A percentile compares a stretch with the other conserved stretches of the same genome.
These are phyloP conservation scores for Quercus cerris DNA, from an alignment of 306 rosid species.

Conservation along the genomic window DNA sequence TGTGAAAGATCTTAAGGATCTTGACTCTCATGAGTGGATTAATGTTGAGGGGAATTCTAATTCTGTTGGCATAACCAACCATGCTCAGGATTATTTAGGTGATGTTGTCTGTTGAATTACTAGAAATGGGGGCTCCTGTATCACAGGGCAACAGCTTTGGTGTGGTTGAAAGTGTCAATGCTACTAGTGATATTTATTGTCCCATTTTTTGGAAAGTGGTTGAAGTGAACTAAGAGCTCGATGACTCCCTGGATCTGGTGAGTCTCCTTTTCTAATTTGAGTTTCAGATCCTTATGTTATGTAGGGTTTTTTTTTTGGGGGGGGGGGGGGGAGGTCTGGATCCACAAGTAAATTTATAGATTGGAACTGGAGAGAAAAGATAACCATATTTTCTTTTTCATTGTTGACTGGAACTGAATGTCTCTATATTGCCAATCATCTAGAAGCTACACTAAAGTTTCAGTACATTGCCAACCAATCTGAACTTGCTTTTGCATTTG, in stretches of 20 bases:
- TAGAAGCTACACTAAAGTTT: neutral
- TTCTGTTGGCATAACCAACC: conserved; percentile 80
- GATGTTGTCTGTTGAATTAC: conserved; percentile 92
- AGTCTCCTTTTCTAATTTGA: conserved; percentile 28
- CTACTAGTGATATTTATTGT: conserved; percentile 84
- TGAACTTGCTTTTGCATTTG: neutral
- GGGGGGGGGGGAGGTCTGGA: neutral
- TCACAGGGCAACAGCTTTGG: conserved; percentile 71
- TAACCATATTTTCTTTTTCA: neutral
- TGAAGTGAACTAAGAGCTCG: conserved; percentile 69
- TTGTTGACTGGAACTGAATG: neutral
- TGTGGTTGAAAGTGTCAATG: conserved; percentile 96
- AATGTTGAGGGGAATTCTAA: conserved; percentile 77
- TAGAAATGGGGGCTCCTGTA: conserved; percentile 52
- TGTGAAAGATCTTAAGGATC: conserved; percentile 74
- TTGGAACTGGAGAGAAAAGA: neutral
- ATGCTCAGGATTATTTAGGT: conserved; percentile 96
- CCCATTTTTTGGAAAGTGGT: conserved; percentile 80
- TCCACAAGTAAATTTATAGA: neutral
- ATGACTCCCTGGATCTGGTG: conserved; percentile 79
- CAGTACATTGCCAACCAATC: neutral
- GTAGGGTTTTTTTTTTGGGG: neutral
- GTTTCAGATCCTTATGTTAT: neutral
- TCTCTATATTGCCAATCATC: neutral
- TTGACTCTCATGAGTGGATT: conserved; percentile 85